Conservation (phyloP, 2,329 filamentous ascomycete genomes). For the Coleophoma crateriformis region DNA sequence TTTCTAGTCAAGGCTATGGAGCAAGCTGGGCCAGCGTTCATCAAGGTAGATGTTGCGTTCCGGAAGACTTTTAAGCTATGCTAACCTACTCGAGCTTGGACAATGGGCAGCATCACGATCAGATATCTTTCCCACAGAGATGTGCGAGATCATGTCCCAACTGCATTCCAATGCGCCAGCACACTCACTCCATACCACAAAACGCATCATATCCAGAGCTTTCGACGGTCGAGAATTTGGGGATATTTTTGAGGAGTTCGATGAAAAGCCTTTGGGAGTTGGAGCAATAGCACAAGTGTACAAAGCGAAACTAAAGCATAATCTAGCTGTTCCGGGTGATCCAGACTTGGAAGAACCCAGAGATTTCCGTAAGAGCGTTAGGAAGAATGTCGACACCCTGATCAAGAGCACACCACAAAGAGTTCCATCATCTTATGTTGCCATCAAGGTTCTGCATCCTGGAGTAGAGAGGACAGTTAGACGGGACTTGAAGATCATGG, state of each 20-base stretch:
- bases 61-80: conserved; percentile 1
- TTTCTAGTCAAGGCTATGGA: conserved; percentile 90
- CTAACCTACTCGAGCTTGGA: conserved; percentile 56
- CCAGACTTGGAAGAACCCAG: conserved; percentile 46
- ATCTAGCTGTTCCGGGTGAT: conserved; percentile 61
- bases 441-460: conserved; percentile 93
- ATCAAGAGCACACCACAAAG: conserved; percentile 81
- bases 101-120: conserved; percentile 97
- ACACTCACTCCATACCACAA: conserved; percentile 77
- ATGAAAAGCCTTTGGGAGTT: conserved; percentile 83
- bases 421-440: conserved; percentile 87
- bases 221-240: conserved; percentile 78
- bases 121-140: conserved; percentile 89
- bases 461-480: conserved; percentile 83
- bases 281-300: conserved; percentile 98
- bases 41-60: conserved; percentile 59
- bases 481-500: conserved; percentile 92
- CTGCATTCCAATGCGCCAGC: conserved; percentile 92
- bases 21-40: conserved; percentile 88
- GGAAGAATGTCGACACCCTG: conserved; percentile 76
- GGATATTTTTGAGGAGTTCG: conserved; percentile 94
- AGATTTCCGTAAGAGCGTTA: conserved; percentile 63
- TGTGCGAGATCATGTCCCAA: conserved; percentile 91
- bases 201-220: conserved; percentile 71
- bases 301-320: conserved; percentile 83